Evolutionary conservation across 1,284 basidiomycete species (phyloP), one percentile per base, ranked within the genome.

Genomic region (Coniophora puteana): DNA sequence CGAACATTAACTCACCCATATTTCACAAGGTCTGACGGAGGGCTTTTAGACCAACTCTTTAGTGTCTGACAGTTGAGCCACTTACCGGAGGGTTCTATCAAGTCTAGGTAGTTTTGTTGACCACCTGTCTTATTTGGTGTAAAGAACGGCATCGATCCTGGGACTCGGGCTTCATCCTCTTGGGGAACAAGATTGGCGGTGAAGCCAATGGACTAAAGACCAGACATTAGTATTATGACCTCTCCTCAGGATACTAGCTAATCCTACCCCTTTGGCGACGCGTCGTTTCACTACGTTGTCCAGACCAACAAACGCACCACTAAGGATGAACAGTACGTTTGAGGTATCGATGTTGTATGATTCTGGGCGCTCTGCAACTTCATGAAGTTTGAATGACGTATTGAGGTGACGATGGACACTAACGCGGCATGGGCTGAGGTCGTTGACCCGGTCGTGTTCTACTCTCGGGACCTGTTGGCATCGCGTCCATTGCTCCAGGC

Each of bases 281-380:
- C 93, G 74, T 36, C 83, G 72, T 52, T 82, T 82, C 45, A 96
- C 80, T 22, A 96, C 69, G 36, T 73, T 78, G 25, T 97, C 93
- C 33, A 97, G 66, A 1, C 94, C 94, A 10, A 96, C 93, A 58
- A 97, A 97, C 0, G 93, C 93, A 1, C 94, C 93, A 34, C 89
- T 93, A 10, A 94, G 62, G 45, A 96, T 88, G 63, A 96, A 96
- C 16, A 96, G 67, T 18, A 96, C 79, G 55, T 95, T 93, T 14
- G 88, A 82, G 1, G 92, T 94, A 58, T 93, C 89, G 27, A 93
- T 81, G 40, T 81, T 76, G 51, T 80, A 89, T 14, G 73, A 67
- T 27, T 89, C 84, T 2, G 78, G 70, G 55, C 76, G 81, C 27
- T 78, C 83, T 86, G 50, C 42, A 7, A 26, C 8, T 12, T 23